Conservation (phyloP, 768 basidiomycete species). For the Coprinellus aureogranulatus region DNA sequence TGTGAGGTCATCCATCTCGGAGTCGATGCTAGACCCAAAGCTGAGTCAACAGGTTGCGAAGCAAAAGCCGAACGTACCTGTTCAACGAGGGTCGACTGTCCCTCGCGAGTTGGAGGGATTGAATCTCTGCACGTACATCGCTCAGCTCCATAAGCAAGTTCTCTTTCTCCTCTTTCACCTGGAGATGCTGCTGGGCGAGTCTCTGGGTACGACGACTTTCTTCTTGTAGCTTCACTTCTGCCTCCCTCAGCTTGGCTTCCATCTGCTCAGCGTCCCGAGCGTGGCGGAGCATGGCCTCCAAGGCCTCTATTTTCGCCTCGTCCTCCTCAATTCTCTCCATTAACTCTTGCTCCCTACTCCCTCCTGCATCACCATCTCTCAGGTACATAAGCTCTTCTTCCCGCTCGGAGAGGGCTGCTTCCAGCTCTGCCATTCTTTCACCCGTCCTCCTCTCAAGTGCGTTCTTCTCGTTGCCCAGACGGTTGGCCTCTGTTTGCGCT, state of each 20-base stretch:
- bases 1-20: background rate
- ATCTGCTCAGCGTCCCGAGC: conserved; percentile 35
- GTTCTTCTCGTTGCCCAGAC: conserved; percentile 57
- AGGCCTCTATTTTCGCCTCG: conserved; percentile 57
- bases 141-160: conserved; percentile 43
- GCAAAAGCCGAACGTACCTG: conserved; percentile 11
- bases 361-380: conserved; percentile 34
- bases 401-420: conserved; percentile 47
- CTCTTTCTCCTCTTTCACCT: conserved; percentile 56
- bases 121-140: conserved; percentile 32
- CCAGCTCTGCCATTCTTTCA: conserved; percentile 43
- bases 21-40: background rate
- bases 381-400: conserved; percentile 57
- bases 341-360: conserved; percentile 58
- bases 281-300: conserved; percentile 50
- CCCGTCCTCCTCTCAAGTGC: conserved; percentile 49
- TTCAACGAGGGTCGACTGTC: conserved; percentile 22
- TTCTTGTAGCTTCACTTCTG: conserved; percentile 38
- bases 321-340: conserved; percentile 71
- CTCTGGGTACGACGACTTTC: conserved; percentile 40
- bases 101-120: conserved; percentile 22
- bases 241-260: conserved; percentile 38
- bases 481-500: conserved; percentile 47
- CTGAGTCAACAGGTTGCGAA: background rate
- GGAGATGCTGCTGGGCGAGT: conserved; percentile 41